Conservation (phyloP, 2,329 filamentous ascomycete genomes). For the Alternaria sp. region DNA sequence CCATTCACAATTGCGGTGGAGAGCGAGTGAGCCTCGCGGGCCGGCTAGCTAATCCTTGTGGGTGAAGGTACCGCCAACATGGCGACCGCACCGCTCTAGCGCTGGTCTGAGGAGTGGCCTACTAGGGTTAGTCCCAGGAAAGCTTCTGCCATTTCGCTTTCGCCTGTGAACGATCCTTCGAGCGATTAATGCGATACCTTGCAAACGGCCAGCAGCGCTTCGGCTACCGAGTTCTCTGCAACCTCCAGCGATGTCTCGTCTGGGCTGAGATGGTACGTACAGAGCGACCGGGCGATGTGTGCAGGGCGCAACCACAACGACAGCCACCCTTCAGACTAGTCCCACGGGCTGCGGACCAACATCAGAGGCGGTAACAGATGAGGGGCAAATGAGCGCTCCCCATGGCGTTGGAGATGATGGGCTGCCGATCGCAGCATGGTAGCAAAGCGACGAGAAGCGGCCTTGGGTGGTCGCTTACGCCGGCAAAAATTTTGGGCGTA, state of each 20-base stretch:
- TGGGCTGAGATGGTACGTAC: not conserved
- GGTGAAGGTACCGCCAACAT: conserved; percentile 35
- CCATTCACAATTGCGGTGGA: conserved; percentile 44
- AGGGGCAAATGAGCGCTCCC: conserved; percentile 25
- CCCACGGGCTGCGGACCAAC: conserved; percentile 31
- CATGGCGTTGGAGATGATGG: conserved; percentile 35
- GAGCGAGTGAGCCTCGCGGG: conserved; percentile 44
- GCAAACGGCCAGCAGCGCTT: conserved; percentile 17
- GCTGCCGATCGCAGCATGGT: conserved; percentile 33
- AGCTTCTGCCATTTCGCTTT: conserved; percentile 22
- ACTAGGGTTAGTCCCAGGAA: conserved; percentile 31
- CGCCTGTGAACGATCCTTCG: conserved; percentile 19
- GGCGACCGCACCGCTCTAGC: conserved; percentile 40
- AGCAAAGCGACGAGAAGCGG: conserved; percentile 19
- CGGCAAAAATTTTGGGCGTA: conserved; percentile 13
- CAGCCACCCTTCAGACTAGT: conserved; percentile 15
- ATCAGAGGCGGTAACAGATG: conserved; percentile 35
- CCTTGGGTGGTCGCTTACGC: conserved; percentile 20
- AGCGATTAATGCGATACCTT: conserved; percentile 19
- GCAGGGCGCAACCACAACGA: conserved; percentile 4
- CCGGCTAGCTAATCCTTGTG: conserved; percentile 37
- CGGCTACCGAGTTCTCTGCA: conserved; percentile 23
- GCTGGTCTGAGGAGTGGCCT: conserved; percentile 32
- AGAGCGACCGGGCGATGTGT: not conserved
- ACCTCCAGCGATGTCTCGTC: conserved; percentile 9